Evolutionary conservation across 1,284 basidiomycete species (phyloP).

Genomic region (Tylopilus orsonianus): DNA sequence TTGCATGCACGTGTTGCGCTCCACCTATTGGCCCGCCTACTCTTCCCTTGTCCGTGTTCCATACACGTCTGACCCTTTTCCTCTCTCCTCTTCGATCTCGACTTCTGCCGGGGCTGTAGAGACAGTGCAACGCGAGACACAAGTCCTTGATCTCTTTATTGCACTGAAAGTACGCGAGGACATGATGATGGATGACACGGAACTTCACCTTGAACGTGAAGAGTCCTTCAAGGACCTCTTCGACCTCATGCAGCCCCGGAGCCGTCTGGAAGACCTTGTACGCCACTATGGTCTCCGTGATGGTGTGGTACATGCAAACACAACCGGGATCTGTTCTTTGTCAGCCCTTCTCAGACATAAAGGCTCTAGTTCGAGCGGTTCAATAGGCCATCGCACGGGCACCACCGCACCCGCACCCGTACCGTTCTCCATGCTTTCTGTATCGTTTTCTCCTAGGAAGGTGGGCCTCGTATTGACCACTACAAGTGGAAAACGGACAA

Average conservation of each 20-base stretch:
- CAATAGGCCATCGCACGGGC: conserved; percentile 1
- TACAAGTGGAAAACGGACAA: conserved; percentile 46
- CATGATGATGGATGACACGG: conserved; percentile 66
- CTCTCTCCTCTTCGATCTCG: conserved; percentile 37
- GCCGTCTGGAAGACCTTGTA: conserved; percentile 70
- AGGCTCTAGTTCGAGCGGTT: conserved; percentile 1
- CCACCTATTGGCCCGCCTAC: conserved; percentile 68
- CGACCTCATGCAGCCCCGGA: conserved; percentile 68
- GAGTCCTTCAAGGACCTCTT: conserved; percentile 76
- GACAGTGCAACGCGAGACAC: conserved; percentile 62
- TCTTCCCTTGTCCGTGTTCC: conserved; percentile 57
- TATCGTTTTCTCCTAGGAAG: conserved; percentile 57
- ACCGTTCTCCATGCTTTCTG: conserved; percentile 52
- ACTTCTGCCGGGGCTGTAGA: conserved; percentile 27
- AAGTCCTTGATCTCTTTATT: conserved; percentile 73
- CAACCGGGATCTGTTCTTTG: conserved; percentile 10
- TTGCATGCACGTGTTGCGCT: conserved; percentile 76
- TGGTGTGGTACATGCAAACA: conserved; percentile 42
- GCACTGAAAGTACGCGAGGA: conserved; percentile 76
- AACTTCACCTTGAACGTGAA: conserved; percentile 68
- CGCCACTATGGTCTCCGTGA: conserved; percentile 55
- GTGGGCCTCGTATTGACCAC: conserved; percentile 53
- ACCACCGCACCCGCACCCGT: conserved; percentile 36
- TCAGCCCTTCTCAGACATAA: background rate
- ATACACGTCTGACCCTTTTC: conserved; percentile 77